Evolutionary conservation across 202 grass and related monocot genomes (phyloP).

Genomic region (Hordeum pubiflorum): DNA sequence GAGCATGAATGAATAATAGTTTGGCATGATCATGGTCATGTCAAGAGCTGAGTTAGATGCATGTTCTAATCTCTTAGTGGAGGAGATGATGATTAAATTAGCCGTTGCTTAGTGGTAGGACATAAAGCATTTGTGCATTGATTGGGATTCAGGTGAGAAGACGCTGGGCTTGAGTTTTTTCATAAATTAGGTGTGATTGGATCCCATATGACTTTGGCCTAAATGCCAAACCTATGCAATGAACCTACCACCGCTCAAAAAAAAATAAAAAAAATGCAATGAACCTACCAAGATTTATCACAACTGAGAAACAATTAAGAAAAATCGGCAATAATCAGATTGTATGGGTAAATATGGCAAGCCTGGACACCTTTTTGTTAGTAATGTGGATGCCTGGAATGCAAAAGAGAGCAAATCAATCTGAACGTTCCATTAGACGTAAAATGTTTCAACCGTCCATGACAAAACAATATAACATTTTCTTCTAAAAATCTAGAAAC

Average conservation of each 20-base stretch:
- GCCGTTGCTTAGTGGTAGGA: background rate
- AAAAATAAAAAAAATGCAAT: background rate
- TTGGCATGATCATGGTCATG: background rate
- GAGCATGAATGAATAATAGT: background rate
- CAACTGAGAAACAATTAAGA: background rate
- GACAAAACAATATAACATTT: background rate
- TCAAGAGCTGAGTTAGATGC: slow-evolving; percentile 2
- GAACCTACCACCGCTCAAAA: background rate
- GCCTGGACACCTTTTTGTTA: background rate
- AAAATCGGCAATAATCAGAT: background rate
- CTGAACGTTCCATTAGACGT: background rate
- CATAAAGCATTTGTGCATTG: slow-evolving; percentile 16
- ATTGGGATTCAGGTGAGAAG: slow-evolving; percentile 8
- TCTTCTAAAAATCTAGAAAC: background rate
- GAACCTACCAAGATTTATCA: background rate
- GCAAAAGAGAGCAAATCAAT: background rate
- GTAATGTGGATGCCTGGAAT: background rate
- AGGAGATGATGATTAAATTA: slow-evolving; percentile 22
- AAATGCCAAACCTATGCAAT: background rate
- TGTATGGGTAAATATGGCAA: background rate
- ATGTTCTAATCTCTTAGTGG: slow-evolving; percentile 14
- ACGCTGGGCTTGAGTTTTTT: background rate
- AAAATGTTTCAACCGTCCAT: background rate
- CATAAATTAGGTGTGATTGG: slow-evolving; percentile 5
- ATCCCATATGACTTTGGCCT: background rate